Conservation (phyloP, 75 land plant genomes). For the Selaginella moellendorffii region DNA sequence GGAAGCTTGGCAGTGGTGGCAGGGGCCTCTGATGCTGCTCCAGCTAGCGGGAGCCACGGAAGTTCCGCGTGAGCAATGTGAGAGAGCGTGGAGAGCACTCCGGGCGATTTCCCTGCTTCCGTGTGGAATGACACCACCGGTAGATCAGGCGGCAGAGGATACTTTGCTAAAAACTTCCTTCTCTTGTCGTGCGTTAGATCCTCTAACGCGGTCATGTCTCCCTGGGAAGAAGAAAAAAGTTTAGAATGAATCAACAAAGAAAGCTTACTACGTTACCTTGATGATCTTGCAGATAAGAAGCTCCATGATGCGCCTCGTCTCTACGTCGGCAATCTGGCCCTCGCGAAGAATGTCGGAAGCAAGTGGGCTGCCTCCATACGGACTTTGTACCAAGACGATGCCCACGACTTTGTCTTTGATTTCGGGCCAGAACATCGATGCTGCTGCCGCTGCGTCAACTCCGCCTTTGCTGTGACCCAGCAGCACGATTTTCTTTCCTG, state of each 20-base stretch:
- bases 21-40: conserved; percentile 8
- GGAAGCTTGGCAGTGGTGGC: conserved; percentile 42
- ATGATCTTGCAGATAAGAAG: conserved; percentile 76
- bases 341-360: conserved; percentile 91
- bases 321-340: conserved; percentile 92
- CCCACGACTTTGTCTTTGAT: conserved; percentile 94
- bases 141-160: conserved; percentile 56
- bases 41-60: conserved; percentile 35
- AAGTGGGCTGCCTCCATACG: conserved; percentile 95
- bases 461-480: conserved; percentile 99
- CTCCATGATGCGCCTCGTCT: conserved; percentile 71
- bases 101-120: conserved; percentile 65
- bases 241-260: too few relatives aligned
- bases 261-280: too few relatives aligned
- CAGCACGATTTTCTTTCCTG: conserved; percentile 64
- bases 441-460: conserved; percentile 92
- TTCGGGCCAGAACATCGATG: conserved; percentile 87
- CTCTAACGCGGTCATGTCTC: conserved; percentile 80
- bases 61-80: conserved; percentile 95
- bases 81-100: conserved; percentile 65
- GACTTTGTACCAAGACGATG: conserved; percentile 83
- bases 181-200: conserved; percentile 90
- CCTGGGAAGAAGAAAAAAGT: too few relatives aligned
- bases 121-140: conserved; percentile 88
- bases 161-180: conserved; percentile 51